Percentiles rank a stretch among this genome's conserved stretches.
phyloP scores from a whole-genome alignment of 345 rosid genomes.

The Theobroma cacao region DNA sequence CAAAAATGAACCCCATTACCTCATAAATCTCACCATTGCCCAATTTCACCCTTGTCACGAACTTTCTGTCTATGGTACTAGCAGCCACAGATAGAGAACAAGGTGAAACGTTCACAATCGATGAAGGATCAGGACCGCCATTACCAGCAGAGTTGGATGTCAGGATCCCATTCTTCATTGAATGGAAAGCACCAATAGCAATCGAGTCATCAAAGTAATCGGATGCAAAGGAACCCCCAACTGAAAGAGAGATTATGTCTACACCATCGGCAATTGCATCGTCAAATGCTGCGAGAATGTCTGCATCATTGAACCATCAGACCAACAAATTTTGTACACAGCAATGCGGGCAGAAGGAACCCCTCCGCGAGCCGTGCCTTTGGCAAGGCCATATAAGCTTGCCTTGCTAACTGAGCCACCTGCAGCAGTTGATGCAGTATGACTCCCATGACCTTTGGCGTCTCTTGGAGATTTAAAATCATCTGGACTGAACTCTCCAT shows the following conservation, averaged over 20 bases:
- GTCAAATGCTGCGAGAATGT: conserved; percentile 35
- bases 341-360: conserved; percentile 37
- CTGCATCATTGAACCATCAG: conserved; percentile 16
- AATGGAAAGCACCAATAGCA: conserved; percentile 37
- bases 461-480: conserved; percentile 25
- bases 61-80: conserved; percentile 35
- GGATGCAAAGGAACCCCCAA: background rate
- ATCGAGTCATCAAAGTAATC: conserved; percentile 17
- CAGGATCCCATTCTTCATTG: conserved; percentile 32
- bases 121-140: background rate
- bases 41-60: conserved; percentile 23
- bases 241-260: conserved; percentile 29
- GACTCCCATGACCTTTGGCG: conserved; percentile 44
- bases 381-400: conserved; percentile 23
- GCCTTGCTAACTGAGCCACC: conserved; percentile 26
- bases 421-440: conserved; percentile 42
- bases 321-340: conserved; percentile 32
- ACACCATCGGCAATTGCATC: conserved; percentile 40
- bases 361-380: conserved; percentile 28
- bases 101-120: conserved; percentile 28
- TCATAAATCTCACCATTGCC: conserved; percentile 28
- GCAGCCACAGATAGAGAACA: conserved; percentile 50
- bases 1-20: conserved; percentile 17
- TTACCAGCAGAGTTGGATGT: conserved; percentile 39
- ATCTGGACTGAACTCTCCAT: background rate